These are phyloP conservation scores for Russula compacta DNA, from an alignment of 768 basidiomycete species.

Conservation along the genomic window DNA sequence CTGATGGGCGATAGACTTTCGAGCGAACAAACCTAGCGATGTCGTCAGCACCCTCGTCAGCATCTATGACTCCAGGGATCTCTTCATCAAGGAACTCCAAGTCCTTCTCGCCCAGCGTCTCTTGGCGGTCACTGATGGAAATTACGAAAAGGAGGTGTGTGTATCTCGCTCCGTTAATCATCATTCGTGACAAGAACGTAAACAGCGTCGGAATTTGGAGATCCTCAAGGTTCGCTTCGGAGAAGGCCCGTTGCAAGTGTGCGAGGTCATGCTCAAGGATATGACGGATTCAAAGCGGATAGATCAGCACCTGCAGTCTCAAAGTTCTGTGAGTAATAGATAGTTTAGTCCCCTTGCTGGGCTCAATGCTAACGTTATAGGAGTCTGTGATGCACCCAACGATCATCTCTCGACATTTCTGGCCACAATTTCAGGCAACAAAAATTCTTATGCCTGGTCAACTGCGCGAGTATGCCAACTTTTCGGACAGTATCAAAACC, in stretches of 20 bases:
- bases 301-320: constrained; percentile 78
- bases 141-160: constrained; percentile 58
- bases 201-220: constrained; percentile 83
- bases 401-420: constrained; percentile 90
- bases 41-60: constrained; percentile 94
- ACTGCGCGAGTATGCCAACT: constrained; percentile 54
- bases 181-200: not conserved
- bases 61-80: constrained; percentile 94
- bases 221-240: constrained; percentile 95
- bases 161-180: not conserved
- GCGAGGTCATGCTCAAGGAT: constrained; percentile 97
- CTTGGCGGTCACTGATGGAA: constrained; percentile 70
- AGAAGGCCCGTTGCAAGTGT: constrained; percentile 84
- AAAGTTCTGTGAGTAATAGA: constrained; percentile 43
- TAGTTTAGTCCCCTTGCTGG: not conserved
- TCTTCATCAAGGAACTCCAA: constrained; percentile 94
- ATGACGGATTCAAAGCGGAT: constrained; percentile 91
- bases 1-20: constrained; percentile 56
- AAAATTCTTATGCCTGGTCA: constrained; percentile 78
- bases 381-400: constrained; percentile 77
- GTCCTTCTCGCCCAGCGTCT: constrained; percentile 82
- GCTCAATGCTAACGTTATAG: not conserved
- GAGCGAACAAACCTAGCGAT: constrained; percentile 84
- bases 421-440: constrained; percentile 77
- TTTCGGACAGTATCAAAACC: not conserved